Percentiles rank a stretch among this genome's conserved stretches.
phyloP scores from a whole-genome alignment of 495 filamentous ascomycete species.

The Podospora fimiseda region DNA sequence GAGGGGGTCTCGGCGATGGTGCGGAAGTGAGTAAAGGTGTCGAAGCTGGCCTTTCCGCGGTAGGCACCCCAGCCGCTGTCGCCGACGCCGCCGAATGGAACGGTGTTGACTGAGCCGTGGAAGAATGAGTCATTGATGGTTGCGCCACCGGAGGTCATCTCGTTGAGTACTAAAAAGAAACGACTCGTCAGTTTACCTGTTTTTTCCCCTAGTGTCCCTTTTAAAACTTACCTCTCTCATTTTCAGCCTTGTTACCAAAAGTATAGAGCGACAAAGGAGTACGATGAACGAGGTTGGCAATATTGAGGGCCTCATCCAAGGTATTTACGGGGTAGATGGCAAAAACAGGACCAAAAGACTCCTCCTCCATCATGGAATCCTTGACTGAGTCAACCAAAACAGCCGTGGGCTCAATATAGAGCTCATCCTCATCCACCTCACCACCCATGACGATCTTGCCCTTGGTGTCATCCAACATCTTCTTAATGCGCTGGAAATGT shows the following conservation, averaged over 20 bases:
- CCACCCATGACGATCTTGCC: conserved; percentile 86
- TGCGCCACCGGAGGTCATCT: conserved; percentile 69
- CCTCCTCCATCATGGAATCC: conserved; percentile 71
- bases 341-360: conserved; percentile 87
- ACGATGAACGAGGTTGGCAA: conserved; percentile 67
- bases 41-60: conserved; percentile 76
- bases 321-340: conserved; percentile 67
- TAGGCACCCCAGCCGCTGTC: conserved; percentile 78
- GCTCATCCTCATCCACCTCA: conserved; percentile 65
- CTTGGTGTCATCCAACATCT: conserved; percentile 71
- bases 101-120: conserved; percentile 67
- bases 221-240: conserved; percentile 49
- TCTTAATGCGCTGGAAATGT: conserved; percentile 78
- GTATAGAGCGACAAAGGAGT: conserved; percentile 79
- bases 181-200: conserved; percentile 18
- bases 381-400: conserved; percentile 66
- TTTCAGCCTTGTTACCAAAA: conserved; percentile 74
- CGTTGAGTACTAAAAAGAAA: conserved; percentile 44
- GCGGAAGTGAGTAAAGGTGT: conserved; percentile 76
- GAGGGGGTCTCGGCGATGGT: conserved; percentile 65
- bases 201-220: background rate
- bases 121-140: conserved; percentile 77
- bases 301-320: conserved; percentile 72
- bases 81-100: conserved; percentile 89
- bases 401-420: conserved; percentile 81